Conservation (phyloP, 2,329 filamentous ascomycete genomes). For the Aphanoascus verrucosus region DNA sequence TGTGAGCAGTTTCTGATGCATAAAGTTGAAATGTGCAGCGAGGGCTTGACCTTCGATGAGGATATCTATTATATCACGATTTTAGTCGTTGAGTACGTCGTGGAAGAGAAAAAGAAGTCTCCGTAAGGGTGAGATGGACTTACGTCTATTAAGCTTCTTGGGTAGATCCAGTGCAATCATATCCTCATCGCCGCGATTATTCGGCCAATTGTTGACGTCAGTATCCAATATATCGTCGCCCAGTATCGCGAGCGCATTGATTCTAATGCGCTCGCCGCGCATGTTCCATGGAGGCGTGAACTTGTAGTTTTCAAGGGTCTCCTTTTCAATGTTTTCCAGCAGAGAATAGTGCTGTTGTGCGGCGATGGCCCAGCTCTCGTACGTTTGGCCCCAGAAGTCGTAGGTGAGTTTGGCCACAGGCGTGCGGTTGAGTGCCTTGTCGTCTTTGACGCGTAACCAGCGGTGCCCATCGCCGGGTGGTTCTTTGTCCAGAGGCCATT, state of each 20-base stretch:
- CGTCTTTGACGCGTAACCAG: constrained; percentile 10
- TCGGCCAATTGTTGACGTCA: constrained; percentile 6
- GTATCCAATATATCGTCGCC: constrained; percentile 8
- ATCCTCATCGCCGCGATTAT: constrained; percentile 6
- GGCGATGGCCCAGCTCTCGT: constrained; percentile 10
- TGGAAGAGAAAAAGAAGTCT: not conserved
- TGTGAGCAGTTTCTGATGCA: constrained; percentile 1
- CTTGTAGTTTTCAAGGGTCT: constrained; percentile 9
- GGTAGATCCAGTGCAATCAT: constrained; percentile 8
- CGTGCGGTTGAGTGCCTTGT: constrained; percentile 5
- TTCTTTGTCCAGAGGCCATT: constrained; percentile 6
- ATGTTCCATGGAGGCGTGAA: constrained; percentile 10
- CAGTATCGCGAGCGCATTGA: constrained; percentile 7
- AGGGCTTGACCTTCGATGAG: constrained; percentile 9
- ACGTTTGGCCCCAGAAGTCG: constrained; percentile 7
- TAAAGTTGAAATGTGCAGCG: constrained; percentile 8
- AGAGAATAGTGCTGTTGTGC: constrained; percentile 10
- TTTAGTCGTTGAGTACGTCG: not conserved
- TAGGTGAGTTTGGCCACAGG: constrained; percentile 6
- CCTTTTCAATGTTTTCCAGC: constrained; percentile 9
- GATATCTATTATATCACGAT: not conserved
- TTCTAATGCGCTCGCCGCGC: constrained; percentile 8
- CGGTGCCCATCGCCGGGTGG: constrained; percentile 7
- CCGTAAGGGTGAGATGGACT: not conserved
- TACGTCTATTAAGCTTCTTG: constrained; percentile 9